Evolutionary conservation across 164 flowering plant species (phyloP).

Genomic region (Nymphaea colorata): DNA sequence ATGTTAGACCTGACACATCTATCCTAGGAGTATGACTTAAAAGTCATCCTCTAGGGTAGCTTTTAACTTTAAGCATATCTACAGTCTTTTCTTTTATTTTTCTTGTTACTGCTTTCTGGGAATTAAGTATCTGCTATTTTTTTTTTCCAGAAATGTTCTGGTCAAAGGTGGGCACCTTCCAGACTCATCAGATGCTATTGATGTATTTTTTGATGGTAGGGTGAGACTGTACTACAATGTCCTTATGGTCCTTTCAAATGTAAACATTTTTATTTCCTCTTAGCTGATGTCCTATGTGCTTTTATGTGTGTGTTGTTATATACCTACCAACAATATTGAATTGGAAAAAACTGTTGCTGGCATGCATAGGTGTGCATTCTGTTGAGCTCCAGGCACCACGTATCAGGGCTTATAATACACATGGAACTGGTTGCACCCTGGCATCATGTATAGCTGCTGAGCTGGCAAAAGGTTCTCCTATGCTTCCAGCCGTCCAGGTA

Average conservation of each 20-base stretch:
- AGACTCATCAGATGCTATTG: slow-evolving; percentile 68
- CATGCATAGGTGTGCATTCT: slow-evolving; percentile 40
- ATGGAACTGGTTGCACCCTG: slow-evolving; percentile 96
- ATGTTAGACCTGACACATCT: no score
- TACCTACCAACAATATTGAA: no score
- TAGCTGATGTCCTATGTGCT: background rate
- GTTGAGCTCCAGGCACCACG: slow-evolving; percentile 67
- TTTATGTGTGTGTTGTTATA: background rate
- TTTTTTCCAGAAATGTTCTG: slow-evolving; percentile 60
- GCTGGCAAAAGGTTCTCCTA: slow-evolving; percentile 77
- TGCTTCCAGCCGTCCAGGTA: slow-evolving; percentile 81
- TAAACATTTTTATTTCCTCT: background rate
- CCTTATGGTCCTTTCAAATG: slow-evolving; percentile 1
- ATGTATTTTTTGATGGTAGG: slow-evolving; percentile 82
- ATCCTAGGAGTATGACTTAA: no score
- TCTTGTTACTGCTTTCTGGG: background rate
- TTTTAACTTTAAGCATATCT: no score
- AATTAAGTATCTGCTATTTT: background rate
- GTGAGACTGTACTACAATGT: background rate
- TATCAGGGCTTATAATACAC: slow-evolving; percentile 65
- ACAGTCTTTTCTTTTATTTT: background rate
- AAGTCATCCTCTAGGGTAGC: no score
- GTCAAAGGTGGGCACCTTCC: slow-evolving; percentile 96
- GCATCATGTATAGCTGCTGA: slow-evolving; percentile 96
- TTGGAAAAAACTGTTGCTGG: background rate